Conservation (phyloP, 192 early-diverging fungal species). For the Powellomyces hirtus region DNA sequence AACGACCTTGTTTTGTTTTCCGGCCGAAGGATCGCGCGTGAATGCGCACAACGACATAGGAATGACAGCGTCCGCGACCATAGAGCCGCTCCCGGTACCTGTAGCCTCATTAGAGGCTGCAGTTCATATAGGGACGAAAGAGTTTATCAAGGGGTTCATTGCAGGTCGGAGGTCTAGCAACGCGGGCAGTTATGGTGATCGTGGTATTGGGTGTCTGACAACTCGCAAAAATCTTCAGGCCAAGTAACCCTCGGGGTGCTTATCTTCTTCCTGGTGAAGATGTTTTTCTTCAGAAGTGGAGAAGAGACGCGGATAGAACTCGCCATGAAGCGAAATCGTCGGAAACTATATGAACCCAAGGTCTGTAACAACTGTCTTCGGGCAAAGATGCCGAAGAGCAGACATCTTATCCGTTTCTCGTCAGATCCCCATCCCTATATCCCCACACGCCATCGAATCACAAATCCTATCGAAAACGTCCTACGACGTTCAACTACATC, state of each 20-base stretch:
- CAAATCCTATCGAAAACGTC: slow-evolving; percentile 45
- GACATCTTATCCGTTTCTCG: not conserved
- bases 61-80: not conserved
- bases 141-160: slow-evolving; percentile 54
- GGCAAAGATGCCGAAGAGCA: too few species aligned
- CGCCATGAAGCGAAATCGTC: not conserved
- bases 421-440: slow-evolving; percentile 26
- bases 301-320: slow-evolving; percentile 48
- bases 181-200: not conserved
- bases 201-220: not conserved
- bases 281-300: slow-evolving; percentile 50
- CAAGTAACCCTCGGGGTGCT: slow-evolving; percentile 47
- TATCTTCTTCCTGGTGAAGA: slow-evolving; percentile 54
- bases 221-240: slow-evolving; percentile 18
- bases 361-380: slow-evolving; percentile 17
- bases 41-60: not conserved
- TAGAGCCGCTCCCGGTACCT: slow-evolving; percentile 14
- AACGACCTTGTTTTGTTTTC: too few species aligned
- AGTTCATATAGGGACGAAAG: slow-evolving; percentile 39
- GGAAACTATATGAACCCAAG: slow-evolving; percentile 34
- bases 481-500: slow-evolving; percentile 43
- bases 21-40: too few species aligned
- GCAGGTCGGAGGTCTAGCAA: slow-evolving; percentile 25
- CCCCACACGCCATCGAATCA: slow-evolving; percentile 42
- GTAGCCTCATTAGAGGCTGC: slow-evolving; percentile 40